Conservation (phyloP, 257 asterid genomes). For the Plantago elongata region DNA sequence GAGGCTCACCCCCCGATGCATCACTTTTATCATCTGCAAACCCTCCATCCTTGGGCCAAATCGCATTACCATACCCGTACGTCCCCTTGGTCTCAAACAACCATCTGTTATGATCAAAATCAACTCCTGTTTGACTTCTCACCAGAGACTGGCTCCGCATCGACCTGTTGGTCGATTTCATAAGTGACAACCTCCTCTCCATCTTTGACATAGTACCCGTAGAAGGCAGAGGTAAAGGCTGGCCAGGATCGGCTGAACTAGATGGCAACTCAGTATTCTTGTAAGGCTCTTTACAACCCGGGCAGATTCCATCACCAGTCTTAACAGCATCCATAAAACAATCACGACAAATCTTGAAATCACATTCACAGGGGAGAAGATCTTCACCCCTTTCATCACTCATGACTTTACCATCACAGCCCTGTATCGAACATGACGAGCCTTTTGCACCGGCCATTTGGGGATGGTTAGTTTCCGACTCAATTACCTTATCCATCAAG, state of each 20-base stretch:
- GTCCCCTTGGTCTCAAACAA: slow-evolving; percentile 85
- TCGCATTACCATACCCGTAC: slow-evolving; percentile 90
- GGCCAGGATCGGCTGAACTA: slow-evolving; percentile 34
- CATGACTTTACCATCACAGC: slow-evolving; percentile 88
- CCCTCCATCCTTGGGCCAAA: slow-evolving; percentile 78
- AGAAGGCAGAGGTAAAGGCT: slow-evolving; percentile 54
- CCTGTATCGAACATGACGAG: slow-evolving; percentile 68
- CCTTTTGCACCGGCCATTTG: slow-evolving; percentile 93
- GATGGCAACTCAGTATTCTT: slow-evolving; percentile 54
- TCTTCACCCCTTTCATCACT: slow-evolving; percentile 81
- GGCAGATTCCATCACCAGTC: slow-evolving; percentile 76
- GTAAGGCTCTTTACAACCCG: slow-evolving; percentile 84
- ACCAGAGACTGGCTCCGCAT: slow-evolving; percentile 56
- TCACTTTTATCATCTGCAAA: slow-evolving; percentile 40
- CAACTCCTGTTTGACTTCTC: slow-evolving; percentile 71
- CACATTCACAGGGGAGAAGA: slow-evolving; percentile 82
- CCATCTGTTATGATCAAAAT: slow-evolving; percentile 81
- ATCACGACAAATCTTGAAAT: slow-evolving; percentile 83
- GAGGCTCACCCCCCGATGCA: slow-evolving; percentile 43
- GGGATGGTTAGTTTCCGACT: slow-evolving; percentile 76
- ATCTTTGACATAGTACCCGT: slow-evolving; percentile 60
- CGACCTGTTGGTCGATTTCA: slow-evolving; percentile 65
- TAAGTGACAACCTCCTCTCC: slow-evolving; percentile 73
- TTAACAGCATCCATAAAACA: slow-evolving; percentile 68
- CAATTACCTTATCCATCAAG: slow-evolving; percentile 94